A percentile compares a stretch with the other conserved stretches of the same genome.
These are phyloP conservation scores for Melanogaster broomeanus DNA, from an alignment of 768 basidiomycete species.

Conservation along the genomic window DNA sequence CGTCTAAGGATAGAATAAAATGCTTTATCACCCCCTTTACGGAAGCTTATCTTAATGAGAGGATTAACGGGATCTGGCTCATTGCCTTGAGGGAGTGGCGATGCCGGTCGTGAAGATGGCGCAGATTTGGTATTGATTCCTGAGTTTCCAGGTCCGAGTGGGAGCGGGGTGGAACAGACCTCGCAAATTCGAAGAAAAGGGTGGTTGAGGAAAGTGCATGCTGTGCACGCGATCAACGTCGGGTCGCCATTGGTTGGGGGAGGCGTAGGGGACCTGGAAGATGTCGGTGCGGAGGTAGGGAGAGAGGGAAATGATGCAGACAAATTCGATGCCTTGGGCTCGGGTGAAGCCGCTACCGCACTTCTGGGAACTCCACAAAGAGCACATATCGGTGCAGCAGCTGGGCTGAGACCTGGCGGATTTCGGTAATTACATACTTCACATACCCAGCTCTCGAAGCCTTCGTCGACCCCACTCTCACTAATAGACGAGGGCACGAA, in stretches of 20 bases:
- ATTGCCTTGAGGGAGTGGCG: conserved; percentile 39
- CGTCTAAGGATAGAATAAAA: conserved; percentile 80
- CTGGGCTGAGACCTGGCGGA: conserved; percentile 71
- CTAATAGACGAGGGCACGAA: conserved; percentile 22
- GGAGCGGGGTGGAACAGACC: conserved; percentile 78
- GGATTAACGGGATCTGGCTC: conserved; percentile 34
- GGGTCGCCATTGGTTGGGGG: conserved; percentile 16
- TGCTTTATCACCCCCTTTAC: conserved; percentile 84
- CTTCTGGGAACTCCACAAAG: conserved; percentile 80
- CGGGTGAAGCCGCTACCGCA: conserved; percentile 30
- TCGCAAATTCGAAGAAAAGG: conserved; percentile 75
- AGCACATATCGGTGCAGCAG: conserved; percentile 66
- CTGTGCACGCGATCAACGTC: conserved; percentile 65
- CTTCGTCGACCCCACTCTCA: conserved; percentile 34
- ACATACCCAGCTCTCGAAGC: conserved; percentile 74
- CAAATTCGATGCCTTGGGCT: conserved; percentile 33
- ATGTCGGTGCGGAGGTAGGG: conserved; percentile 21
- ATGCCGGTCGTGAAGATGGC: conserved; percentile 63
- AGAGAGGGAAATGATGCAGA: conserved; percentile 42
- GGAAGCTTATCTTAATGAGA: conserved; percentile 83
- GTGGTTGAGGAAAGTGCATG: conserved; percentile 93
- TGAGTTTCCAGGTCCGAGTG: conserved; percentile 24
- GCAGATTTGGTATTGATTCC: conserved; percentile 52
- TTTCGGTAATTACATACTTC: conserved; percentile 87
- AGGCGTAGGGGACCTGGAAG: conserved; percentile 19